Evolutionary conservation across 148 eudicot genomes (phyloP).

Genomic region (Agrostemma githago): DNA sequence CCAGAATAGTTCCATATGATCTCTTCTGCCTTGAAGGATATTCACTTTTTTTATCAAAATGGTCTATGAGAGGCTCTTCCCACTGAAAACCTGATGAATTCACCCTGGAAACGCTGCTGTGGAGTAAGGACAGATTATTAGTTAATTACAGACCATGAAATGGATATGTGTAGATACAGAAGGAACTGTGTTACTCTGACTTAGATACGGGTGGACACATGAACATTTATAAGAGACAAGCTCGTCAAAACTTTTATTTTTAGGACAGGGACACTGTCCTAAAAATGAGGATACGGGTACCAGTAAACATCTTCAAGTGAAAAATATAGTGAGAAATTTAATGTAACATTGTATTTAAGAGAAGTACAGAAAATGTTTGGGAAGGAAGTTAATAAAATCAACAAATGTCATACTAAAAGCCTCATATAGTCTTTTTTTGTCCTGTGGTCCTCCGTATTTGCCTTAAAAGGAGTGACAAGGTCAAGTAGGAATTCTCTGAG

Average conservation of each 20-base stretch:
- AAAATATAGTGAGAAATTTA: neutral
- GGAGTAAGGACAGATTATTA: constrained; percentile 12
- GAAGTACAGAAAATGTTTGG: neutral
- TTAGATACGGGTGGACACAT: neutral
- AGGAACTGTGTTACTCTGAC: neutral
- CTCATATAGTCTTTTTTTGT: neutral
- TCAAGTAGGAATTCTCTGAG: neutral
- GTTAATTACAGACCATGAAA: neutral
- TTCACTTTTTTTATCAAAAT: constrained; percentile 32
- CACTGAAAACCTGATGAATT: constrained; percentile 30
- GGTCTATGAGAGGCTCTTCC: constrained; percentile 44
- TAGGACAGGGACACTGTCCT: neutral
- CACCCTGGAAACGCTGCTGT: constrained; percentile 33
- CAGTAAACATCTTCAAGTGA: neutral
- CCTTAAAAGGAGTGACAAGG: neutral
- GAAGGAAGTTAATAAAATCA: neutral
- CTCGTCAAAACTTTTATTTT: neutral
- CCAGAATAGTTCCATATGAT: constrained; percentile 56
- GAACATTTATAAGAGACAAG: neutral
- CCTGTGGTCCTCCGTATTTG: neutral
- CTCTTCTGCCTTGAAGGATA: constrained; percentile 40
- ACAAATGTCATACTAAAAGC: neutral
- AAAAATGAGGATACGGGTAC: neutral
- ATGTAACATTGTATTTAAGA: neutral
- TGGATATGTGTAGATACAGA: constrained; percentile 2